phyloP scores from a whole-genome alignment of 306 rosid species.

The Albizia julibrissin region DNA sequence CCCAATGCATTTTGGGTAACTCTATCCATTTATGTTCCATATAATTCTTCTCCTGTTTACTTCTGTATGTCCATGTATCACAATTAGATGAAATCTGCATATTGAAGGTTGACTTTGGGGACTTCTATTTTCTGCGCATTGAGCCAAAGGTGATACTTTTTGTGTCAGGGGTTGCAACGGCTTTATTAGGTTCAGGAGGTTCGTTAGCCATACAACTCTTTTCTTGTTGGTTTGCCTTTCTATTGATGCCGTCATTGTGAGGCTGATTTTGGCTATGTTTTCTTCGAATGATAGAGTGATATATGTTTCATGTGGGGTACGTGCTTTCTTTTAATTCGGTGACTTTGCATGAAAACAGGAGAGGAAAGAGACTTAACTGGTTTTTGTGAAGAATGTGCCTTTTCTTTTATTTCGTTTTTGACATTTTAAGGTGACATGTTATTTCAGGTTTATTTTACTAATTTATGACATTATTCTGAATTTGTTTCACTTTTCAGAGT shows the following conservation, averaged over 20 bases:
- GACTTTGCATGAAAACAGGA: slow-evolving; percentile 19
- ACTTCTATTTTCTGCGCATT: slow-evolving; percentile 83
- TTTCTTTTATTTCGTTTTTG: background rate
- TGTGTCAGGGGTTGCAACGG: slow-evolving; percentile 94
- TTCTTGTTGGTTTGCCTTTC: slow-evolving; percentile 24
- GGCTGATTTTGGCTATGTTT: slow-evolving; percentile 2
- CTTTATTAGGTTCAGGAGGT: slow-evolving; percentile 97
- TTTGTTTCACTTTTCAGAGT: slow-evolving; percentile 60
- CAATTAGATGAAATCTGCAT: slow-evolving; percentile 24
- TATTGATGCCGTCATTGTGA: background rate
- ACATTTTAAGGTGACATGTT: slow-evolving; percentile 11
- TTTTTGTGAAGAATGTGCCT: slow-evolving; percentile 7
- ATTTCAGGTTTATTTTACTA: background rate
- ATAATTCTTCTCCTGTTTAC: background rate
- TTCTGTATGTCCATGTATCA: slow-evolving; percentile 25
- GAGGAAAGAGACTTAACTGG: background rate
- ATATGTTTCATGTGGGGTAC: slow-evolving; percentile 2
- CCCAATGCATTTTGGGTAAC: slow-evolving; percentile 95
- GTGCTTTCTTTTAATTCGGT: slow-evolving; percentile 2
- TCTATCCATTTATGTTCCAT: slow-evolving; percentile 35
- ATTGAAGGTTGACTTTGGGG: slow-evolving; percentile 98
- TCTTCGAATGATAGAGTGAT: background rate
- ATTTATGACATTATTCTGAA: slow-evolving; percentile 1
- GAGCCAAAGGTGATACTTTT: slow-evolving; percentile 74
- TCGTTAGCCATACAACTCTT: slow-evolving; percentile 37